Conservation (phyloP, 257 asterid genomes). For the Gynochthodes officinalis region DNA sequence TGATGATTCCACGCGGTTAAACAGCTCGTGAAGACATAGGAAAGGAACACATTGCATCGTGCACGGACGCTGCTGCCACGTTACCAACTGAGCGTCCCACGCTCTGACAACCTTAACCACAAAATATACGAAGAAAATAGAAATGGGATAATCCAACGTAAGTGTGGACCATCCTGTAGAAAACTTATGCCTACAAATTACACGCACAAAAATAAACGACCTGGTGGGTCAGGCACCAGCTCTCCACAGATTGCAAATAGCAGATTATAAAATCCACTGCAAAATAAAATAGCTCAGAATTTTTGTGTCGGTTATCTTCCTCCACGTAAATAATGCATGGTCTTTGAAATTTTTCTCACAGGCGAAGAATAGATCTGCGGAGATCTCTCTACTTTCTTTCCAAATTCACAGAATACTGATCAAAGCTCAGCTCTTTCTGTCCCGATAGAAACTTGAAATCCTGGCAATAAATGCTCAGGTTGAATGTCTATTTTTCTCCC, state of each 20-base stretch:
- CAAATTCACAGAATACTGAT: slow-evolving; percentile 14
- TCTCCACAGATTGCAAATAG: not conserved
- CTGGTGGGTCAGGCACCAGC: slow-evolving; percentile 9
- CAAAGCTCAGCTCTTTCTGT: not conserved
- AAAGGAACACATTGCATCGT: slow-evolving; percentile 17
- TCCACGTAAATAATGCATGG: slow-evolving; percentile 51
- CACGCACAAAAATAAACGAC: not conserved
- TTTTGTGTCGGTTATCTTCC: slow-evolving; percentile 28
- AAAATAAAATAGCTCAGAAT: not conserved
- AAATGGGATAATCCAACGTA: slow-evolving; percentile 32
- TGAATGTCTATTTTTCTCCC: slow-evolving; percentile 36
- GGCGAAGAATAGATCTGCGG: not conserved
- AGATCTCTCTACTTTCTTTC: slow-evolving; percentile 8
- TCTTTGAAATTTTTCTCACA: slow-evolving; percentile 8
- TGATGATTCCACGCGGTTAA: too few species aligned
- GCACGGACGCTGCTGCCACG: slow-evolving; percentile 29
- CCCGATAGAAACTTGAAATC: not conserved
- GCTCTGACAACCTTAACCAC: slow-evolving; percentile 41
- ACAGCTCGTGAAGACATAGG: slow-evolving; percentile 31
- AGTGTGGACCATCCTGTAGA: not conserved
- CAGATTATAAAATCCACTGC: not conserved
- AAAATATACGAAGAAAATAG: not conserved
- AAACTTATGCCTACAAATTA: slow-evolving; percentile 14
- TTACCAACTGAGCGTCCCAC: slow-evolving; percentile 28
- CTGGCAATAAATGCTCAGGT: slow-evolving; percentile 39